Evolutionary conservation across 164 flowering plant species (phyloP).

Genomic region (Euptelea pleiosperma): DNA sequence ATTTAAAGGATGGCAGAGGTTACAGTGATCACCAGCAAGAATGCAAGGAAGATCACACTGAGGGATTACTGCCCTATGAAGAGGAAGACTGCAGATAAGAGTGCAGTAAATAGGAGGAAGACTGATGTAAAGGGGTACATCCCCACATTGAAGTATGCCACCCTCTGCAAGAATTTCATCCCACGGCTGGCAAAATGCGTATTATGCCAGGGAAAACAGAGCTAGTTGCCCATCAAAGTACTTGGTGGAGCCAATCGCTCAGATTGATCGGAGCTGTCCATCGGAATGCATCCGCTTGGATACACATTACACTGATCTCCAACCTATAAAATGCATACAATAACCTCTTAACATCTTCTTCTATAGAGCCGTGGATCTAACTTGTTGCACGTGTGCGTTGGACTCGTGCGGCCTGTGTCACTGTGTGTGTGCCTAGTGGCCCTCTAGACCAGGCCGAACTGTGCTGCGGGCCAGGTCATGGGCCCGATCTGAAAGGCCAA

Average conservation of each 20-base stretch:
- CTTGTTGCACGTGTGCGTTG: too few relatives aligned
- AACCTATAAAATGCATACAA: slow-evolving; percentile 90
- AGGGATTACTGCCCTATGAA: slow-evolving; percentile 79
- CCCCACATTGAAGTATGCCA: slow-evolving; percentile 83
- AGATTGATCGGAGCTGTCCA: slow-evolving; percentile 97
- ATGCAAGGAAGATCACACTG: slow-evolving; percentile 53
- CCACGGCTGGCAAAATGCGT: slow-evolving; percentile 64
- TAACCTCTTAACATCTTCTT: slow-evolving; percentile 98
- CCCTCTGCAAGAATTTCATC: slow-evolving; percentile 80
- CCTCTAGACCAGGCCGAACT: too few relatives aligned
- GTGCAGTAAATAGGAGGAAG: slow-evolving; percentile 74
- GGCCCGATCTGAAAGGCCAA: too few relatives aligned
- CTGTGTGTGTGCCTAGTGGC: too few relatives aligned
- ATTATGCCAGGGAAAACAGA: slow-evolving; percentile 92
- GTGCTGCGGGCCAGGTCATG: too few relatives aligned
- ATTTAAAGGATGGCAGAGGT: slow-evolving; percentile 83
- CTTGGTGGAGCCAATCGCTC: slow-evolving; percentile 89
- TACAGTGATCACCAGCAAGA: slow-evolving; percentile 60
- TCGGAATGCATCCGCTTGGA: slow-evolving; percentile 88
- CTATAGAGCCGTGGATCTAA: slow-evolving; percentile 94
- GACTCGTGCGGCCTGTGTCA: too few relatives aligned
- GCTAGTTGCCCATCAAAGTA: slow-evolving; percentile 95
- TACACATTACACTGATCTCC: slow-evolving; percentile 92
- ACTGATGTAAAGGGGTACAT: slow-evolving; percentile 89
- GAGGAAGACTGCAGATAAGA: slow-evolving; percentile 78